Base-by-base conservation (phyloP, 257 asterid species). In the Primulina tabacum region DNA sequence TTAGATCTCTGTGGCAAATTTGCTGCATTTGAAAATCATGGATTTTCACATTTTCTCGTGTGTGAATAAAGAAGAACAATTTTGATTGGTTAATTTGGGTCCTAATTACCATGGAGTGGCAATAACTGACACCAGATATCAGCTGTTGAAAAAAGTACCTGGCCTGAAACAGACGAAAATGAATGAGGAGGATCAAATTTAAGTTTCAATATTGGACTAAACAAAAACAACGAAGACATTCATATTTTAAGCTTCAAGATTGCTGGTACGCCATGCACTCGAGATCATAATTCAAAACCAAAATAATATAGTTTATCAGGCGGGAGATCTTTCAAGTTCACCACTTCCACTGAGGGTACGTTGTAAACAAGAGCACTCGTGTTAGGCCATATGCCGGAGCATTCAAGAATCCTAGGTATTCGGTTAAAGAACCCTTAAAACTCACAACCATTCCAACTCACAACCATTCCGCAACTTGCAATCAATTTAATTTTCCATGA, bases 1-100 rank as follows among this genome's bases (percentile, higher is more conserved):
- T 84, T 28, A 84, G 68, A 74, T 84, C 88, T 73, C 88, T 73
- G 72, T 84, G 88, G 74, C 84, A 84, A 9, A 84, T 84, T 84
- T 84, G 84, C 88, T 84, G 79, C 75, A 78, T 35, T 75, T 38
- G 43, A 29, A 35, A 59, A 59, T 47, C 16, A 16, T 5, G 18
- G n/a, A 6, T 14, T 16, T 40, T 64, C 21, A 21, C 16, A 61
- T 12, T 16, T 11, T 21, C 17, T 7, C 38, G 1, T 9, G 7
- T 16, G 21, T 35, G 38, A 34, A 69, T n/a, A 8, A 2, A 14
- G 7, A 32, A 33, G 26, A 33, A 30, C 20, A 12, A 56, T 33
- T 6, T n/a, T 16, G 2, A 53, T 1, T 4, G 20, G 34, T 12
- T 4, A 62, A 30, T 56, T 63, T 50, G 9, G 35, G 18, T 12